phyloP scores from a whole-genome alignment of 2,329 filamentous ascomycete species.

The Colletotrichum lupini region DNA sequence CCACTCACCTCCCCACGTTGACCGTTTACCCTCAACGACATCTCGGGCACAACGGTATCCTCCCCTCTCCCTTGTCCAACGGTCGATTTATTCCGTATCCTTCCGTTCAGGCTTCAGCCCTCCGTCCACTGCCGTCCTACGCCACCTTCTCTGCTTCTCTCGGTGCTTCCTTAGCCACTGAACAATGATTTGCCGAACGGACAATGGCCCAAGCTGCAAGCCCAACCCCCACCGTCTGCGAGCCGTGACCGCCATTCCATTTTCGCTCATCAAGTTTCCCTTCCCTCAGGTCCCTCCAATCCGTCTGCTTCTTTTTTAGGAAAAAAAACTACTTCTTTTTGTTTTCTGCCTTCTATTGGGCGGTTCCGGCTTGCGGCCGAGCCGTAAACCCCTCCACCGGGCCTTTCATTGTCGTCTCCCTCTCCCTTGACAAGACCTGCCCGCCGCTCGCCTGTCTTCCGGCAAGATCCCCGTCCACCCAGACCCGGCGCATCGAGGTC shows the following conservation, averaged over 20 bases:
- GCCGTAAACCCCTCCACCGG: not conserved
- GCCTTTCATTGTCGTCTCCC: not conserved
- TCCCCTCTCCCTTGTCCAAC: not conserved
- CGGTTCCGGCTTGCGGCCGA: constrained; percentile 25
- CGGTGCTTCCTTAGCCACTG: constrained; percentile 42
- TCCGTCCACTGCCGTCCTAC: constrained; percentile 55
- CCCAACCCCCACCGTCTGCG: constrained; percentile 33
- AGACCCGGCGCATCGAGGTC: constrained; percentile 29
- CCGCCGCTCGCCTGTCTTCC: constrained; percentile 26
- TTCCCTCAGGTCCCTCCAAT: not conserved
- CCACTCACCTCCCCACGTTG: not conserved
- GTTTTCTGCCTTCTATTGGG: constrained; percentile 15
- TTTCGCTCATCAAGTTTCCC: constrained; percentile 12
- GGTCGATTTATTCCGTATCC: constrained; percentile 47
- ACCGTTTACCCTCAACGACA: not conserved
- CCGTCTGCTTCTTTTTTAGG: not conserved
- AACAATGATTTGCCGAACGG: constrained; percentile 22
- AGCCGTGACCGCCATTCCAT: constrained; percentile 30
- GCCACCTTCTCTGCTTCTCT: constrained; percentile 67
- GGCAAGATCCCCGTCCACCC: constrained; percentile 34
- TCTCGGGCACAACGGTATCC: not conserved
- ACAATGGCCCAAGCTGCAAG: constrained; percentile 14
- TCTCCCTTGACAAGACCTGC: constrained; percentile 22
- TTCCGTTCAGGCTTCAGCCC: constrained; percentile 55
- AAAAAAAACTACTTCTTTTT: not conserved